These are phyloP conservation scores for Rhododendron williamsianum DNA, from an alignment of 148 eudicot species.

Conservation along the genomic window DNA sequence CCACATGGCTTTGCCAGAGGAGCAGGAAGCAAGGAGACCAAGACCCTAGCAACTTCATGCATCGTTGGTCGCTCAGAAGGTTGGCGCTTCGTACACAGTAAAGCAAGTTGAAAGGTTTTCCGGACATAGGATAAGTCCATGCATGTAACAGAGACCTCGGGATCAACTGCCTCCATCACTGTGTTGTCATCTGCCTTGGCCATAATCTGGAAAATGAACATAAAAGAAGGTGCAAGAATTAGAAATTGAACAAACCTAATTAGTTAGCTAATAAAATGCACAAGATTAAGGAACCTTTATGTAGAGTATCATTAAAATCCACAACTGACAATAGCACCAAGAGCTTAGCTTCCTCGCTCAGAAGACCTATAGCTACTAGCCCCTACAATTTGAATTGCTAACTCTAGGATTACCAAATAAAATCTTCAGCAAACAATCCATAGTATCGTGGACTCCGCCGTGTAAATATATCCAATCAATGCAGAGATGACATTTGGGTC, in stretches of 20 bases:
- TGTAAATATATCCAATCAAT: not conserved
- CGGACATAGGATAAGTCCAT: constrained; percentile 35
- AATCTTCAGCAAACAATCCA: not conserved
- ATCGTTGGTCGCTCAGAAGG: constrained; percentile 66
- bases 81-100: constrained; percentile 49
- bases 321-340: no score
- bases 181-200: constrained; percentile 54
- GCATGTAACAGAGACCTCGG: constrained; percentile 59
- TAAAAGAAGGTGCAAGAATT: not conserved
- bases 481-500: not conserved
- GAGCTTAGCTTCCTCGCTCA: no score
- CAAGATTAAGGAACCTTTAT: no score
- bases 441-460: not conserved
- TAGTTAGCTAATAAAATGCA: not conserved
- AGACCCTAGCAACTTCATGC: constrained; percentile 52
- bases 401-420: no score
- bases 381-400: no score
- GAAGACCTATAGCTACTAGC: no score
- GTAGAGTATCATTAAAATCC: no score
- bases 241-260: not conserved
- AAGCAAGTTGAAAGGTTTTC: constrained; percentile 57
- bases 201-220: constrained; percentile 34
- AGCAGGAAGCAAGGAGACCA: constrained; percentile 46
- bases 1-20: constrained; percentile 23
- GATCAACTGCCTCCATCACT: constrained; percentile 62